A percentile compares a stretch with the other conserved stretches of the same genome.
Evolutionary conservation across 1,284 basidiomycete genomes (phyloP).

Genomic region (Sanghuangporus sanghuang): DNA sequence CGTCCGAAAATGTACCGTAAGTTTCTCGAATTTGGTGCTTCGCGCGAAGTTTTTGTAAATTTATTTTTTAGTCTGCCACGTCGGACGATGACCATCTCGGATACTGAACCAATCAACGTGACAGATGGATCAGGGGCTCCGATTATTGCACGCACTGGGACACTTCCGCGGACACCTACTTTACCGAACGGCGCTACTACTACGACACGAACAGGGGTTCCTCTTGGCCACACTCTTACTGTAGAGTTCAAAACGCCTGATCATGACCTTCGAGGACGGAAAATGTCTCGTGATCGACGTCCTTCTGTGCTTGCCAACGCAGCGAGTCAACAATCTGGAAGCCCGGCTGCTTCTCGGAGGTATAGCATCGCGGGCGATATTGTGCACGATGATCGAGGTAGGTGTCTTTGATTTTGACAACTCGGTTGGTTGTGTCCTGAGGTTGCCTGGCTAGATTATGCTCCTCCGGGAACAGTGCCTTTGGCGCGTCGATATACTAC

Average conservation of each 20-base stretch:
- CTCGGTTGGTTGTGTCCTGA: not conserved
- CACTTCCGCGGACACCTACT: slow-evolving; percentile 2
- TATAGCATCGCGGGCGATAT: not conserved
- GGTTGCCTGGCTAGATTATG: not conserved
- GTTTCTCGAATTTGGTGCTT: not conserved
- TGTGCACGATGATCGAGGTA: slow-evolving; percentile 16
- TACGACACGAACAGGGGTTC: slow-evolving; percentile 1
- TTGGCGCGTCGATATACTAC: slow-evolving; percentile 4
- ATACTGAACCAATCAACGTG: not conserved
- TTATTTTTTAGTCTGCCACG: not conserved
- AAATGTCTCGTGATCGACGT: slow-evolving; percentile 5
- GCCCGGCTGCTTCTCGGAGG: slow-evolving; percentile 10
- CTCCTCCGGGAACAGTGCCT: slow-evolving; percentile 2
- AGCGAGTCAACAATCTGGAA: not conserved
- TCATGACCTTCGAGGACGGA: not conserved
- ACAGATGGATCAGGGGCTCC: not conserved
- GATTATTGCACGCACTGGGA: not conserved
- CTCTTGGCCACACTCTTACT: slow-evolving; percentile 44
- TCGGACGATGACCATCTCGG: not conserved
- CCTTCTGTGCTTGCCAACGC: not conserved
- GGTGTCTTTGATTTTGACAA: not conserved
- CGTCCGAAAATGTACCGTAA: not conserved
- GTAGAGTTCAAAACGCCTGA: slow-evolving; percentile 43
- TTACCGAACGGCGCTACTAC: not conserved
- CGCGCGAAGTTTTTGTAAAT: not conserved